Evolutionary conservation across 2,329 filamentous ascomycete species (phyloP).

Genomic region (Fusarium papillatum): DNA sequence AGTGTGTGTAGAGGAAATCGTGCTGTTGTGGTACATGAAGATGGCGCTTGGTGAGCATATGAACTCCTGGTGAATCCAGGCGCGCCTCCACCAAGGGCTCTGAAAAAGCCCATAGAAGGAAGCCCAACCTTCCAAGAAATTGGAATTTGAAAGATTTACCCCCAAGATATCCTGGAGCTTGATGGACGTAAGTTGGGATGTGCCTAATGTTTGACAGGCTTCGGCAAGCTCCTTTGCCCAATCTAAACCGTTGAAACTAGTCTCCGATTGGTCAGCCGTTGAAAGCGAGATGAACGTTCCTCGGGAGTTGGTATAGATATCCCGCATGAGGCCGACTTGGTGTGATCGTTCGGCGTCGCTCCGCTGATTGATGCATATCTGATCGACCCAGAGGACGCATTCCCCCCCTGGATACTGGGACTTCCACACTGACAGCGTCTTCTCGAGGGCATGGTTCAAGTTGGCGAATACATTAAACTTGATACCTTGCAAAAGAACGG

Average conservation of each 20-base stretch:
- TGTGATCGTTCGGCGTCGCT: neutral
- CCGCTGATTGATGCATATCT: neutral
- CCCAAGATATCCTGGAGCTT: neutral
- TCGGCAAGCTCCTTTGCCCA: neutral
- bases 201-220: neutral
- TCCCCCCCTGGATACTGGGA: neutral
- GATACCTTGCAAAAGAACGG: neutral
- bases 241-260: neutral
- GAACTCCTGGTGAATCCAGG: neutral
- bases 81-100: neutral
- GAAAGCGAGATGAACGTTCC: neutral
- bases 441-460: neutral
- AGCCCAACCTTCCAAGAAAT: neutral
- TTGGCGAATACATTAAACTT: neutral
- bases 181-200: neutral
- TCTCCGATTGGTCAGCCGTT: neutral
- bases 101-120: neutral
- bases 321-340: neutral
- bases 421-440: neutral
- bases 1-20: neutral
- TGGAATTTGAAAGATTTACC: neutral
- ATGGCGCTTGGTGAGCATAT: neutral
- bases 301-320: neutral
- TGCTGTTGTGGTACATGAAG: neutral
- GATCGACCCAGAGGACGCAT: neutral